Conservation (phyloP, 2,329 filamentous ascomycete genomes). For the Talaromyces sp. region DNA sequence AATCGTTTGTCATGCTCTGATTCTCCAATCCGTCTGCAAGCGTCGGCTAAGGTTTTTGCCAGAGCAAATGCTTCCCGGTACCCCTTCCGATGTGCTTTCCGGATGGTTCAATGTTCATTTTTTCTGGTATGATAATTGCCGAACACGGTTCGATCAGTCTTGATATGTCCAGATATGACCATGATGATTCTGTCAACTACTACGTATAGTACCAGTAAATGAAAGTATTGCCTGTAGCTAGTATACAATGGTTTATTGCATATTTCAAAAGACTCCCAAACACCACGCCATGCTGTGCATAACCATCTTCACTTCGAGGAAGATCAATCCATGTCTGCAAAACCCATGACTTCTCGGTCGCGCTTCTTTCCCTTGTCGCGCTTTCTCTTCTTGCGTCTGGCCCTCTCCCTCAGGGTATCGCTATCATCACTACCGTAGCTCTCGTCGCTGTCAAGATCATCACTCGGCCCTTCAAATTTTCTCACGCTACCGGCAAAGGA, state of each 20-base stretch:
- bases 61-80: background rate
- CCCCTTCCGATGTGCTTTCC: background rate
- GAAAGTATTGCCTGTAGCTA: background rate
- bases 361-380: conserved; percentile 44
- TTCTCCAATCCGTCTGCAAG: background rate
- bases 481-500: conserved; percentile 7
- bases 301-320: background rate
- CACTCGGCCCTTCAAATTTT: conserved; percentile 1
- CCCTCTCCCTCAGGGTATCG: conserved; percentile 47
- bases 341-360: conserved; percentile 41
- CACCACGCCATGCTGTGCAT: conserved; percentile 14
- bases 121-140: background rate
- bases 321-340: conserved; percentile 41
- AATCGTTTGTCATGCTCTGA: background rate
- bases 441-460: conserved; percentile 40
- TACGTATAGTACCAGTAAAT: background rate
- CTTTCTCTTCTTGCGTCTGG: conserved; percentile 47
- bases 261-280: background rate
- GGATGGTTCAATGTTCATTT: background rate
- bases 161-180: background rate
- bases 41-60: background rate
- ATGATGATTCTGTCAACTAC: background rate
- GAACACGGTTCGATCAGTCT: background rate
- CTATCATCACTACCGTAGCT: conserved; percentile 45
- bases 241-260: background rate